Conservation (phyloP, 352 stramenopile species). For the Phytophthora boehmeriae region DNA sequence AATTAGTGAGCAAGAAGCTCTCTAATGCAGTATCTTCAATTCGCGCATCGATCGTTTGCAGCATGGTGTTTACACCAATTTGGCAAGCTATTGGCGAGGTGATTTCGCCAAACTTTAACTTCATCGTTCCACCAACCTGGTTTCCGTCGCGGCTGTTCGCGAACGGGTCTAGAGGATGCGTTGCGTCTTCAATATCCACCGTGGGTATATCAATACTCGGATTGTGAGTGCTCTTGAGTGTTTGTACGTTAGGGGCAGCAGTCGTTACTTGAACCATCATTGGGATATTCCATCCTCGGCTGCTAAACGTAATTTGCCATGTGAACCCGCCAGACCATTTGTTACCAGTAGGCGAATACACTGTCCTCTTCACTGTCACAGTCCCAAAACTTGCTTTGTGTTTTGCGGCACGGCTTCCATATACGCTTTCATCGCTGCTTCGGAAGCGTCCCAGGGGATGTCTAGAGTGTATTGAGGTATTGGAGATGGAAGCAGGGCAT, state of each 20-base stretch:
- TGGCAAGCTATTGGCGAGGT: conserved; percentile 37
- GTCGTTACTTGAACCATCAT: conserved; percentile 49
- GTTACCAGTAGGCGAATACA: conserved; percentile 75
- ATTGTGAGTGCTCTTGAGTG: conserved; percentile 31
- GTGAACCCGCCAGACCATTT: conserved; percentile 95
- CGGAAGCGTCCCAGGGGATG: conserved; percentile 81
- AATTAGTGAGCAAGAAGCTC: conserved; percentile 45
- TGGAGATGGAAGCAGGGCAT: conserved; percentile 9
- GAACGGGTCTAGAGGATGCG: conserved; percentile 36
- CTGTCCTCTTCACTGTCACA: conserved; percentile 76
- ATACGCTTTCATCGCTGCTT: conserved; percentile 60
- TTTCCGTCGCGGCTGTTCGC: conserved; percentile 89
- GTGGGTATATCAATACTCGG: conserved; percentile 15
- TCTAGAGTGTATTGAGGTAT: conserved; percentile 20
- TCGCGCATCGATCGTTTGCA: conserved; percentile 24
- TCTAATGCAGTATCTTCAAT: conserved; percentile 47
- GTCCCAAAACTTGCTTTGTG: conserved; percentile 80
- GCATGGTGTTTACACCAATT: conserved; percentile 48
- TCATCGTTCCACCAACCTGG: conserved; percentile 89
- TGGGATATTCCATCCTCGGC: conserved; percentile 85
- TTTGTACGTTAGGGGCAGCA: background rate
- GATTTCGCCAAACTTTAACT: conserved; percentile 51
- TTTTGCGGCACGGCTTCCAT: conserved; percentile 43
- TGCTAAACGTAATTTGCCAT: conserved; percentile 94
- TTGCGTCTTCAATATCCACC: conserved; percentile 51